Conservation (phyloP, 1,284 basidiomycete species). For the Uromyces viciae-fabae region DNA sequence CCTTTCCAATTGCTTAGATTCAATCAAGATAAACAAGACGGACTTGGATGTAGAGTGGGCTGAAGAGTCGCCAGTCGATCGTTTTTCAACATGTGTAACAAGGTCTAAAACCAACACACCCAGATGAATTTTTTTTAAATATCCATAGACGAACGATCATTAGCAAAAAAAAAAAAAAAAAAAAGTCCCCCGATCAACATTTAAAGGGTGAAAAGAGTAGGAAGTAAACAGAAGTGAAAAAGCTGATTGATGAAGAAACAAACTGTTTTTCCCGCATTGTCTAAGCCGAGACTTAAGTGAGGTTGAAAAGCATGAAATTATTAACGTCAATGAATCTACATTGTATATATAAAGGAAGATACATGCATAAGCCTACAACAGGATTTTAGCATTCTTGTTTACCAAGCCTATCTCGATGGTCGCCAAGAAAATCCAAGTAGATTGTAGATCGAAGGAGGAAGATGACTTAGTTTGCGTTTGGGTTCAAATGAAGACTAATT, state of each 20-base stretch:
- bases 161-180: too few species aligned
- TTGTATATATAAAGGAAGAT: neutral
- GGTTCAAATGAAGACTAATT: neutral
- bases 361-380: constrained; percentile 71
- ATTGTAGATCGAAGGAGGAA: neutral
- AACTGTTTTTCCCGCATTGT: constrained; percentile 99
- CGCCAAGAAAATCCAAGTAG: neutral
- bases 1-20: neutral
- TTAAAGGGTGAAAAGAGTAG: neutral
- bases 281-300: constrained; percentile 61
- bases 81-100: constrained; percentile 99
- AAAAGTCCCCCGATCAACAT: too few species aligned
- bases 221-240: neutral
- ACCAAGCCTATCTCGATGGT: constrained; percentile 66
- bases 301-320: neutral
- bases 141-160: neutral
- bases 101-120: constrained; percentile 67
- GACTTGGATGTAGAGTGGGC: constrained; percentile 95
- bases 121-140: too few species aligned
- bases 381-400: constrained; percentile 99
- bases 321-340: too few species aligned
- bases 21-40: constrained; percentile 48
- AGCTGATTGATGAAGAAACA: constrained; percentile 51
- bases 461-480: neutral
- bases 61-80: constrained; percentile 96